These are phyloP conservation scores for Lanzia echinophila DNA, from an alignment of 2,329 filamentous ascomycete species.

Conservation along the genomic window DNA sequence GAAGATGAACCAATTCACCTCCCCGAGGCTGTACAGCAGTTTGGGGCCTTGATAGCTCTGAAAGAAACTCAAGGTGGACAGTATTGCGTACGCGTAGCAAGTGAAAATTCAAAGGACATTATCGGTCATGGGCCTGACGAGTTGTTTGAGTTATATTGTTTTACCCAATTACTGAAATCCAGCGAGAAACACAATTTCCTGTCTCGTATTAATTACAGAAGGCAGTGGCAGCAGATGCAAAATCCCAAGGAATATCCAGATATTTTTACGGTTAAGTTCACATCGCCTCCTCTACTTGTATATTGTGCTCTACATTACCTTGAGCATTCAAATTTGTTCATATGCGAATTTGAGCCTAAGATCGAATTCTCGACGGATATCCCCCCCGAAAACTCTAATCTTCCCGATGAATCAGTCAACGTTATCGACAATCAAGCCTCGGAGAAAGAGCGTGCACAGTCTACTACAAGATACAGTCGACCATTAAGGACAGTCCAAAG, in stretches of 20 bases:
- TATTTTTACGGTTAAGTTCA: constrained; percentile 65
- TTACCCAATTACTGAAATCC: constrained; percentile 80
- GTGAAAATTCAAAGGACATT: constrained; percentile 70
- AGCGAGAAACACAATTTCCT: constrained; percentile 44
- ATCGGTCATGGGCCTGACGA: constrained; percentile 71
- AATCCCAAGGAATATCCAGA: constrained; percentile 72
- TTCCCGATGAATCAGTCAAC: constrained; percentile 61
- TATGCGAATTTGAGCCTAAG: constrained; percentile 85
- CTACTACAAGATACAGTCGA: constrained; percentile 67
- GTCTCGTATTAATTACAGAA: neutral
- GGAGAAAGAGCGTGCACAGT: constrained; percentile 64
- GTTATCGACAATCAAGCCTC: constrained; percentile 69
- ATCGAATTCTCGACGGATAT: constrained; percentile 66
- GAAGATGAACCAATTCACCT: constrained; percentile 90
- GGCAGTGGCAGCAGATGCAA: constrained; percentile 30
- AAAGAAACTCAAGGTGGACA: constrained; percentile 62
- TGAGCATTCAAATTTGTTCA: constrained; percentile 62
- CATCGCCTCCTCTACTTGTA: neutral
- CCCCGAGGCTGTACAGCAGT: constrained; percentile 51
- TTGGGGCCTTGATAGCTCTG: constrained; percentile 72
- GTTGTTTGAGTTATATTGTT: constrained; percentile 66
- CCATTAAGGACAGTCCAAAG: constrained; percentile 69
- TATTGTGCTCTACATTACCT: constrained; percentile 36
- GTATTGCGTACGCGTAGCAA: constrained; percentile 65
- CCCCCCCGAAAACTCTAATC: constrained; percentile 52